Base-by-base conservation (phyloP, 805 yeast species). In the Trichomonascus vanleenenianus region DNA sequence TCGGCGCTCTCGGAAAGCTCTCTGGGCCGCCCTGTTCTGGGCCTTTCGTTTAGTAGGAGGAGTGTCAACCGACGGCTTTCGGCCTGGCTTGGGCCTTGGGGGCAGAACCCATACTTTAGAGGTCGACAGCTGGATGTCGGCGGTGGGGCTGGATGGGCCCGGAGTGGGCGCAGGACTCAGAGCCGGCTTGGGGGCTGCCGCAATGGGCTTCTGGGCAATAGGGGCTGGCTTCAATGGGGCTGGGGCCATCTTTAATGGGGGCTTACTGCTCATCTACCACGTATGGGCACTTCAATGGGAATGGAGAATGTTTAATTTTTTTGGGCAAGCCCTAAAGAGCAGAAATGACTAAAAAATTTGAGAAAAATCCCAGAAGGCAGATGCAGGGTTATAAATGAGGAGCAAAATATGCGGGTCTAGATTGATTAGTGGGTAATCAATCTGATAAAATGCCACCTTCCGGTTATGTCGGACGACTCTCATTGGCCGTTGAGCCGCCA, bases 21-120 rank as follows among this genome's bases (percentile, higher is more conserved):
- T 61, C 68, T 89, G 95, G 18, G 96, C 95, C n/a, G 93, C 95
- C 48, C 96, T 69, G 60, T 88, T 88, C 63, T 85, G 96, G 2
- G 95, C 95, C 63, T 86, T 86, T 44, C 96, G 68, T 62, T 85
- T 85, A 18, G 83, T 78, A 0, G 89, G 88, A 0, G 95, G 94
- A 0, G 89, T 77, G 53, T 86, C 95, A 3, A 75, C 73, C 51
- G 79, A 69, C 12, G 83, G 83, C 61, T 79, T 79, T 22, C 75
- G 55, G 27, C 74, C 73, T 11, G 73, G 73, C 59, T 84, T 81
- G 20, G 94, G 93, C 52, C 93, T 70, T 9, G 94, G 94, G 2
- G 94, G 95, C 27, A 84, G 66, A 6, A 83, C 88, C 89, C 93
- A 86, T 57, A 78, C 80, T 57, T 82, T 82, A 43, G 88, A 81